A percentile compares a stretch with the other conserved stretches of the same genome.
Conservation (phyloP, 805 yeast species). For the Zygoascus biomembranicola region DNA sequence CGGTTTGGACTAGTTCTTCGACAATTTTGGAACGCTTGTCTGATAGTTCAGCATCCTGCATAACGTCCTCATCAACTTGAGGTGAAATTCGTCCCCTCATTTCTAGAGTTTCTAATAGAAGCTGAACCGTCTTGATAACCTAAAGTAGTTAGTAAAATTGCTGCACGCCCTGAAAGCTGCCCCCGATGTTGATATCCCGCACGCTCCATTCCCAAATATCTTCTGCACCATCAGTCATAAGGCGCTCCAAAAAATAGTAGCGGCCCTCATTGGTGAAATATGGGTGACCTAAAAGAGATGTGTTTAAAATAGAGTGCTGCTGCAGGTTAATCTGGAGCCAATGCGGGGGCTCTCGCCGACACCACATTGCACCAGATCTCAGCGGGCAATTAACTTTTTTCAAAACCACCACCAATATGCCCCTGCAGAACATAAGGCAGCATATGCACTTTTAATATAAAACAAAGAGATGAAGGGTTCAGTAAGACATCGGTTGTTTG, state of each 20-base stretch:
- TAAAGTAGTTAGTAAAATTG: slow-evolving; percentile 1
- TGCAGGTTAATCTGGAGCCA: no score
- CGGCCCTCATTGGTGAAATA: no score
- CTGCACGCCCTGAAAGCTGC: not conserved
- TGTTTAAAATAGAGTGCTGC: no score
- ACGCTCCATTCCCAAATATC: no score
- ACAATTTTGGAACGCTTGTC: slow-evolving; percentile 71
- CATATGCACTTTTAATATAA: not conserved
- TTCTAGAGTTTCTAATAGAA: slow-evolving; percentile 45
- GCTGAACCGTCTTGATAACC: slow-evolving; percentile 63
- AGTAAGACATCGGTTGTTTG: not conserved
- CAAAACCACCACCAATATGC: not conserved
- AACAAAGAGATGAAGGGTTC: not conserved
- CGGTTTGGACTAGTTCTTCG: slow-evolving; percentile 79
- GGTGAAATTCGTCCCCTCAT: slow-evolving; percentile 12
- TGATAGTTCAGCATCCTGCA: slow-evolving; percentile 22
- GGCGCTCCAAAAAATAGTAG: no score
- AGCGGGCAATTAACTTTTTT: not conserved
- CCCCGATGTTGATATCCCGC: no score
- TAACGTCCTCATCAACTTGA: not conserved
- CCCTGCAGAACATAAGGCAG: not conserved
- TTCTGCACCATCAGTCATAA: no score
- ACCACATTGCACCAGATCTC: no score
- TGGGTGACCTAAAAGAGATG: no score
- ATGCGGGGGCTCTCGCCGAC: no score